Percentiles rank a stretch among this genome's conserved stretches.
phyloP scores from a whole-genome alignment of 2,329 filamentous ascomycete species.

The Aplosporella prunicola region DNA sequence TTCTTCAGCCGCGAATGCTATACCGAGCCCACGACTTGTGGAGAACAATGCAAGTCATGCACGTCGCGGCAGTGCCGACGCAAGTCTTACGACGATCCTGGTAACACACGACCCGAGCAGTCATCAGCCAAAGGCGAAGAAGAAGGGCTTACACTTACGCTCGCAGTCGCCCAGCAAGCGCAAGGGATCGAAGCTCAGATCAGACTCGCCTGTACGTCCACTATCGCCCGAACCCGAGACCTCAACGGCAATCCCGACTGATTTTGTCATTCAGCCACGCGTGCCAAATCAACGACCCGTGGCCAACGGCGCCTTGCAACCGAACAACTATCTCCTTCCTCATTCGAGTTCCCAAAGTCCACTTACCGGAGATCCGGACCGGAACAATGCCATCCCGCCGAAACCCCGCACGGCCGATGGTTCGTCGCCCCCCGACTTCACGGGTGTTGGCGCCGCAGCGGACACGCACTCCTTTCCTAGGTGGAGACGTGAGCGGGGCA shows the following conservation, averaged over 20 bases:
- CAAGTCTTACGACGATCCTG: slow-evolving; percentile 30
- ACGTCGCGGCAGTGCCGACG: slow-evolving; percentile 28
- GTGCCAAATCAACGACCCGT: slow-evolving; percentile 2
- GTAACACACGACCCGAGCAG: slow-evolving; percentile 28
- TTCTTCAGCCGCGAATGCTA: slow-evolving; percentile 20
- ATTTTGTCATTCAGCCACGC: slow-evolving; percentile 9
- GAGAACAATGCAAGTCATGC: slow-evolving; percentile 23
- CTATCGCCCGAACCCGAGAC: neutral
- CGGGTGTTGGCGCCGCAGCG: neutral
- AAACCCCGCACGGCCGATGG: slow-evolving; percentile 5
- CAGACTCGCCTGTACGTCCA: slow-evolving; percentile 12
- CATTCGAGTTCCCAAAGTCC: slow-evolving; percentile 7
- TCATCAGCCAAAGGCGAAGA: slow-evolving; percentile 17
- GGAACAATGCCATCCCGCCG: neutral
- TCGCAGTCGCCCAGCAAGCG: slow-evolving; percentile 11
- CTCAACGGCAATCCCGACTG: slow-evolving; percentile 7
- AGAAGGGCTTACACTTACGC: slow-evolving; percentile 10
- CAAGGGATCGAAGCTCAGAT: slow-evolving; percentile 8
- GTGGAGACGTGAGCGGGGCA: no score
- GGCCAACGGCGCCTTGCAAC: slow-evolving; percentile 4
- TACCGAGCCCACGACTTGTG: slow-evolving; percentile 16
- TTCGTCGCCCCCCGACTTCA: neutral
- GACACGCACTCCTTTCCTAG: slow-evolving; percentile 1
- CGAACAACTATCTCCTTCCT: slow-evolving; percentile 2
- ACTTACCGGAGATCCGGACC: slow-evolving; percentile 4